Conservation (phyloP, 1,284 basidiomycete genomes). For the Microbotryum intermedium region DNA sequence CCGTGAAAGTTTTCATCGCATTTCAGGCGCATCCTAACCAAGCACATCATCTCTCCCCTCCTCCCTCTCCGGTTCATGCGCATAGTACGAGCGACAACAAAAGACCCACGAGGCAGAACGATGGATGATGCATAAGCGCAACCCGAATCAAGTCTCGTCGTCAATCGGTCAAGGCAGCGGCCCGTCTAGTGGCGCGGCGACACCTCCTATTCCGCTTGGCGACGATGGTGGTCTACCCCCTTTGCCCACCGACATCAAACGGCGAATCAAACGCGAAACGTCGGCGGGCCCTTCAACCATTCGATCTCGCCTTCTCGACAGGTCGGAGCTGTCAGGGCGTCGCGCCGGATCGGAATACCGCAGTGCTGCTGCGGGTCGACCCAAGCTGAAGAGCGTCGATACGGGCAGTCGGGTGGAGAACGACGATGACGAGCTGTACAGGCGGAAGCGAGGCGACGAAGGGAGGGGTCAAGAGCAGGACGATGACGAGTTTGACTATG, state of each 20-base stretch:
- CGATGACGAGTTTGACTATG: conserved; percentile 69
- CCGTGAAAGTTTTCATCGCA: not conserved
- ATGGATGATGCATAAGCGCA: conserved; percentile 53
- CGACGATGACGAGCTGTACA: conserved; percentile 8
- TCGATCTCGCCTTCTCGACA: conserved; percentile 22
- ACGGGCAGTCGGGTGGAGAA: conserved; percentile 50
- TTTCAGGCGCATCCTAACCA: no score
- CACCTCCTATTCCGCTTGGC: conserved; percentile 43
- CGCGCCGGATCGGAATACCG: conserved; percentile 30
- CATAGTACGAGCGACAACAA: conserved; percentile 36
- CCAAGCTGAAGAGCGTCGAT: conserved; percentile 14
- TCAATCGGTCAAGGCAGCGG: conserved; percentile 33
- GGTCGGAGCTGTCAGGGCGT: conserved; percentile 38
- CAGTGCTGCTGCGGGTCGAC: not conserved
- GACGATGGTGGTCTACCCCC: no score
- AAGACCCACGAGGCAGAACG: conserved; percentile 63
- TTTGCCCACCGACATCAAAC: no score
- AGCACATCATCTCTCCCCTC: no score
- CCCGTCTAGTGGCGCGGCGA: conserved; percentile 46
- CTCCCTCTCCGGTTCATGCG: not conserved
- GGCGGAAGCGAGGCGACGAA: conserved; percentile 12
- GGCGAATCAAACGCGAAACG: not conserved
- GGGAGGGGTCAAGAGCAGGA: conserved; percentile 17
- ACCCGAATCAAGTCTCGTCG: not conserved
- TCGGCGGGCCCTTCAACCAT: conserved; percentile 1